Evolutionary conservation across 2,329 filamentous ascomycete genomes (phyloP).

Genomic region (Stemphylium lycopersici): DNA sequence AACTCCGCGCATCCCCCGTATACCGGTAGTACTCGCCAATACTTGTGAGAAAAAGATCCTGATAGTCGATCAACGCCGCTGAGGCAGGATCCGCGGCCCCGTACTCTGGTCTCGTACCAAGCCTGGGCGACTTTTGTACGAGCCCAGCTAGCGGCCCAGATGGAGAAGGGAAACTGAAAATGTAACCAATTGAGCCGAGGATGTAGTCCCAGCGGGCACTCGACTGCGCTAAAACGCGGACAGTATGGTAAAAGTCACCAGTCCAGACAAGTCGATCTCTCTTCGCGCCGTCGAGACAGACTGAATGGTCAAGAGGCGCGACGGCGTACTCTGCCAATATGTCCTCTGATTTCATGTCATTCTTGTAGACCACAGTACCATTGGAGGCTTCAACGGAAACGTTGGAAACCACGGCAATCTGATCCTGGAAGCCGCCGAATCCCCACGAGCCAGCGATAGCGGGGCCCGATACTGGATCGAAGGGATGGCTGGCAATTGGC

Average conservation of each 20-base stretch:
- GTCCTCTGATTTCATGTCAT: slow-evolving; percentile 11
- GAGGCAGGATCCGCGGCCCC: background rate
- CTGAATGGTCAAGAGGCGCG: slow-evolving; percentile 39
- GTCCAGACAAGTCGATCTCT: slow-evolving; percentile 52
- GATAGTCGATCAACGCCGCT: slow-evolving; percentile 1
- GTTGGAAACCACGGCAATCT: slow-evolving; percentile 47
- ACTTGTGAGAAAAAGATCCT: background rate
- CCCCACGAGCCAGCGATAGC: slow-evolving; percentile 40
- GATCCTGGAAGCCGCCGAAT: slow-evolving; percentile 52
- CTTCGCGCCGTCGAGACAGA: slow-evolving; percentile 53
- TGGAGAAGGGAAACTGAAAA: background rate
- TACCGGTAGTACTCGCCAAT: slow-evolving; percentile 6
- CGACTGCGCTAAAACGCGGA: slow-evolving; percentile 44
- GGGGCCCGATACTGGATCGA: slow-evolving; percentile 25
- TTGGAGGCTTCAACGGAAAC: slow-evolving; percentile 27
- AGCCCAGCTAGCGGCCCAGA: background rate
- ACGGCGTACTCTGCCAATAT: slow-evolving; percentile 50
- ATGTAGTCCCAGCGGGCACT: slow-evolving; percentile 48
- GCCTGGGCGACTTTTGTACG: background rate
- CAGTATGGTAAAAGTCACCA: slow-evolving; percentile 53
- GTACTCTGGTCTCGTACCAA: slow-evolving; percentile 2
- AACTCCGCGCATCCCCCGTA: background rate
- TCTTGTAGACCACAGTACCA: background rate
- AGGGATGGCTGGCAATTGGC: background rate
- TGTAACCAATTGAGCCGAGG: slow-evolving; percentile 37